phyloP scores from a whole-genome alignment of 169 alveolate species.

The Plasmodium gonderi region DNA sequence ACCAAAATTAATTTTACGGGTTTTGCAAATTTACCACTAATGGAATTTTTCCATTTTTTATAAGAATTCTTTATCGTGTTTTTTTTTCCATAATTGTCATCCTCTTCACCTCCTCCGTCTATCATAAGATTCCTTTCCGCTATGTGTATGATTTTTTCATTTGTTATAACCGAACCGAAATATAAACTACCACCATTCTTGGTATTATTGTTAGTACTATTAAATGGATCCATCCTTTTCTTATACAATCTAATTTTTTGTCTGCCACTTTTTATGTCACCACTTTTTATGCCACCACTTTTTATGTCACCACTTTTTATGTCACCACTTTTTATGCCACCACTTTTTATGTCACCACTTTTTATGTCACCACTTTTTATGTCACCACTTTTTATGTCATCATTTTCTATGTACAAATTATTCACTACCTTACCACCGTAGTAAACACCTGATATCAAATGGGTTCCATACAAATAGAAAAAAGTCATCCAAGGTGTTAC shows the following conservation, averaged over 20 bases:
- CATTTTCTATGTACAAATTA: conserved; percentile 80
- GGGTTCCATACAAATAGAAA: conserved; percentile 88
- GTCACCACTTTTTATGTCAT: neutral
- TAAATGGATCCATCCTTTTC: conserved; percentile 49
- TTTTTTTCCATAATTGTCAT: neutral
- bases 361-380: conserved; percentile 13
- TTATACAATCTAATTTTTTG: conserved; percentile 25
- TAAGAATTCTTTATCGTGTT: neutral
- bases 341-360: conserved; percentile 52
- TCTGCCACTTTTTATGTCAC: too few relatives aligned
- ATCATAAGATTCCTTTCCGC: conserved; percentile 18
- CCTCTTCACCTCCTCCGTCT: conserved; percentile 35
- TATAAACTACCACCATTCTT: neutral
- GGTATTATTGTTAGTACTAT: neutral
- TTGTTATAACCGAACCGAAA: conserved; percentile 53
- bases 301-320: conserved; percentile 69
- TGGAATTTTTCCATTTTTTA: conserved; percentile 41
- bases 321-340: neutral
- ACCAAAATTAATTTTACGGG: conserved; percentile 56
- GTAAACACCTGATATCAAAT: conserved; percentile 83
- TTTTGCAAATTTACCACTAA: conserved; percentile 41
- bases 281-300: conserved; percentile 1
- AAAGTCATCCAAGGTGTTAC: conserved; percentile 88
- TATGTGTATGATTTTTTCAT: conserved; percentile 28
- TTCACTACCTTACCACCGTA: conserved; percentile 88